A percentile compares a stretch with the other conserved stretches of the same genome.
phyloP scores from a whole-genome alignment of 2,329 filamentous ascomycete genomes.

The Nemania sp. region DNA sequence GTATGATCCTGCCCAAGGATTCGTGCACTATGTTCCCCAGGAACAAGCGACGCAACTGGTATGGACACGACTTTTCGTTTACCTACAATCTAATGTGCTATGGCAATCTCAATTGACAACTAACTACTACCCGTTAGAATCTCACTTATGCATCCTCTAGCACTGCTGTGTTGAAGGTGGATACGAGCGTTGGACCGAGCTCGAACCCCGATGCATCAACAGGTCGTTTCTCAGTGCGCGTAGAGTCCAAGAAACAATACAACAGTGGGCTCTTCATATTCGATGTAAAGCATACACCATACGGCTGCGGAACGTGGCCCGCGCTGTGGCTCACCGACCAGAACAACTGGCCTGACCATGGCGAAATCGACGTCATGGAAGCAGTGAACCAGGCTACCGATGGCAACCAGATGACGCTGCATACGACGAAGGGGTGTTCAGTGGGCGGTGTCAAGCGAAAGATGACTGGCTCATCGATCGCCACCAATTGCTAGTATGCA shows the following conservation, averaged over 20 bases:
- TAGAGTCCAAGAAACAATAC: slow-evolving; percentile 71
- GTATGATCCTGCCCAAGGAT: slow-evolving; percentile 63
- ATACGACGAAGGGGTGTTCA: slow-evolving; percentile 65
- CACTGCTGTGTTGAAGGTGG: slow-evolving; percentile 69
- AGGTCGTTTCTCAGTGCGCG: slow-evolving; percentile 72
- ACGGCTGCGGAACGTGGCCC: slow-evolving; percentile 73
- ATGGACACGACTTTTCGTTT: slow-evolving; percentile 38
- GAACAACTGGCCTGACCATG: slow-evolving; percentile 70
- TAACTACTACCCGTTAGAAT: slow-evolving; percentile 58
- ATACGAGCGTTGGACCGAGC: slow-evolving; percentile 65
- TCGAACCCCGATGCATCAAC: slow-evolving; percentile 64
- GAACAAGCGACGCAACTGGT: slow-evolving; percentile 58
- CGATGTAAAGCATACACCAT: slow-evolving; percentile 72
- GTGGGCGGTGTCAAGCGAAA: slow-evolving; percentile 67
- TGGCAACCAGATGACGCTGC: slow-evolving; percentile 71
- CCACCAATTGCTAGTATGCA: slow-evolving; percentile 60
- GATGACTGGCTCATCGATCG: slow-evolving; percentile 59
- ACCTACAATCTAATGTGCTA: neutral
- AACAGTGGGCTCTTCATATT: slow-evolving; percentile 75
- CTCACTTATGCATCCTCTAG: slow-evolving; percentile 69
- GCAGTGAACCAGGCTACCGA: slow-evolving; percentile 64
- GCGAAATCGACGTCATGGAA: slow-evolving; percentile 75
- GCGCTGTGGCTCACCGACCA: slow-evolving; percentile 74
- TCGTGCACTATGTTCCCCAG: slow-evolving; percentile 65
- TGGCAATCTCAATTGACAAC: neutral